Evolutionary conservation across 371 early-diverging fungal species (phyloP).

Genomic region (Mortierella sp.): DNA sequence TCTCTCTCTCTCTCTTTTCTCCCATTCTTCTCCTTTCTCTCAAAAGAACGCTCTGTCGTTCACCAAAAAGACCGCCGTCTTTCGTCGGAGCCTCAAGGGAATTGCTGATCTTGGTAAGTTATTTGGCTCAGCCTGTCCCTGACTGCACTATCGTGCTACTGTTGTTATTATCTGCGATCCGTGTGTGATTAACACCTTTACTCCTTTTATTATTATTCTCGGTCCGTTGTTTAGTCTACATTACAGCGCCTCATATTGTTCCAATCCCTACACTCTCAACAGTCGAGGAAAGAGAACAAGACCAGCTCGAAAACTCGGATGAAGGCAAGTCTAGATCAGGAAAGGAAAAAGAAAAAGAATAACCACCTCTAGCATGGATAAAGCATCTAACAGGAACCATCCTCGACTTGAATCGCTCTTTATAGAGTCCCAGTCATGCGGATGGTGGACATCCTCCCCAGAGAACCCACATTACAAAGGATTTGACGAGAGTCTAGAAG

Average conservation of each 20-base stretch:
- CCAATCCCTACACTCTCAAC: constrained; percentile 64
- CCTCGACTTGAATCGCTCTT: neutral
- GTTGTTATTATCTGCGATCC: neutral
- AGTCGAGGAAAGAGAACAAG: constrained; percentile 62
- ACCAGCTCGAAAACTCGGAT: constrained; percentile 58
- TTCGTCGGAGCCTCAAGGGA: constrained; percentile 71
- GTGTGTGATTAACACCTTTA: neutral
- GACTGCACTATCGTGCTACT: too few relatives aligned
- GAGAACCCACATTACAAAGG: constrained; percentile 63
- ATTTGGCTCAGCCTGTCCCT: neutral
- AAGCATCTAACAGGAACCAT: neutral
- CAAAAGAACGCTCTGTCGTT: constrained; percentile 71
- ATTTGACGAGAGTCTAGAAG: constrained; percentile 65
- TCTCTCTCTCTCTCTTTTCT: too few relatives aligned
- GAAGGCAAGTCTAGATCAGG: constrained; percentile 50
- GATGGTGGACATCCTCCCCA: constrained; percentile 69
- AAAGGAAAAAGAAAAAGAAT: neutral
- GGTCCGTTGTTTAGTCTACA: constrained; percentile 59
- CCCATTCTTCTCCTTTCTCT: neutral
- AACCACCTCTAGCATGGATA: neutral
- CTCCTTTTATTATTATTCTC: too few relatives aligned
- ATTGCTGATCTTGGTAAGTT: constrained; percentile 68
- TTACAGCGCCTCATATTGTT: constrained; percentile 71
- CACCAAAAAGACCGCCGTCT: constrained; percentile 72
- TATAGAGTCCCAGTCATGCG: constrained; percentile 61